phyloP scores from a whole-genome alignment of 108 stramenopile species.

The Ochromonas danica region DNA sequence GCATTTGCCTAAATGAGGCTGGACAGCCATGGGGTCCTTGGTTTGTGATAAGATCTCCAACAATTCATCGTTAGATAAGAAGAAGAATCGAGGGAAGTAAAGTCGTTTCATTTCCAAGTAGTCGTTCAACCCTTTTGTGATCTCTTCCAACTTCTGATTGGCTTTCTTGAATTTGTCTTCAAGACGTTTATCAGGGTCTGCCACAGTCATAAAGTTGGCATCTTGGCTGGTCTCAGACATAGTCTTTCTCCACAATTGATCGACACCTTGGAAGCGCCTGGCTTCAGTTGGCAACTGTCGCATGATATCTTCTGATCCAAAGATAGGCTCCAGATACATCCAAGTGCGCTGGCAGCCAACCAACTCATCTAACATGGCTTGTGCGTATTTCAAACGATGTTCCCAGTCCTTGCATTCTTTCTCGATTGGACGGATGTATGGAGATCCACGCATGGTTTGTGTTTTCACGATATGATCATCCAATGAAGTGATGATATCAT shows the following conservation, averaged over 20 bases:
- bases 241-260: constrained; percentile 61
- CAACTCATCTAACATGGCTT: constrained; percentile 60
- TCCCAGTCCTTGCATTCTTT: constrained; percentile 59
- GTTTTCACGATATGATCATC: constrained; percentile 74
- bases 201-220: constrained; percentile 60
- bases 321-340: constrained; percentile 69
- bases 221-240: constrained; percentile 57
- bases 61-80: constrained; percentile 67
- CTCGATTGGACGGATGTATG: constrained; percentile 63
- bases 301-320: constrained; percentile 68
- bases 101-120: constrained; percentile 70
- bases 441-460: constrained; percentile 67
- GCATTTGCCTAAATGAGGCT: constrained; percentile 66
- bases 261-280: constrained; percentile 61
- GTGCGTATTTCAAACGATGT: constrained; percentile 57
- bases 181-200: constrained; percentile 57
- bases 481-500: constrained; percentile 64
- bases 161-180: constrained; percentile 59
- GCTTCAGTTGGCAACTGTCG: constrained; percentile 68
- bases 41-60: constrained; percentile 69
- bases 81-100: constrained; percentile 69
- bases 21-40: constrained; percentile 66
- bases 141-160: constrained; percentile 64
- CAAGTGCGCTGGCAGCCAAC: constrained; percentile 62
- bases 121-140: constrained; percentile 62